Base-by-base conservation (phyloP, 305 asterid genomes). In the Withania somnifera region DNA sequence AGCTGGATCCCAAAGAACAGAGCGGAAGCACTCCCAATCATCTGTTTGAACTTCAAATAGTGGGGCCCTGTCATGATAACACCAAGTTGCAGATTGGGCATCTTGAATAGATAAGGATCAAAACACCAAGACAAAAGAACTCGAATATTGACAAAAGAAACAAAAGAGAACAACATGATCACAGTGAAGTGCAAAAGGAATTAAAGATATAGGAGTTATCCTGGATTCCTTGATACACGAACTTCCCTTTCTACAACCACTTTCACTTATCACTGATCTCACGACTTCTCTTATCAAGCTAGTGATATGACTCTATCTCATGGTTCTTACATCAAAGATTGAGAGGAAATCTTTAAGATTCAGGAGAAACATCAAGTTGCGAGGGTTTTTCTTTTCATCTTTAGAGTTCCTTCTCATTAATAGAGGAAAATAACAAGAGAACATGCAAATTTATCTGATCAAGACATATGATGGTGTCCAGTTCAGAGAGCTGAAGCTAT, bases 41-140 rank as follows among this genome's bases (percentile, higher is more conserved):
- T 95, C 96, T 66, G 95, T 91, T 89, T 94, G 99, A 84, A 89
- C 95, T 89, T 95, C 99, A 90, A 89, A 92, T 66, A 95, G 93
- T 8, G 93, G 93, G 53, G 92, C 93, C 90, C 95, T 91, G 91
- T 57, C 69, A 84, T 38, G 82, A 79, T 60, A 83, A 82, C 69
- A 77, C 78, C 61, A 82, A 68, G 69, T 32, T 64, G 83, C 61
- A 75, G 28, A 75, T 75, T 75, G 57, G 61, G 61, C n/a, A 26
- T 75, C 79, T 51, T 75, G 77, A 75, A 50, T 47, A 17, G 79
- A 75, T 75, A 51, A 47, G 26, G 15, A 28, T 15, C 9, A 50
- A 45, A 68, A 50, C 61, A 75, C 42, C 15, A 50, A 73, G 22
- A 9, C 42, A 15, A 28, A 47, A 47, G 13, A 75, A 47, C 79